Base-by-base conservation (phyloP, 1,284 basidiomycete genomes). In the Trametes versicolor region DNA sequence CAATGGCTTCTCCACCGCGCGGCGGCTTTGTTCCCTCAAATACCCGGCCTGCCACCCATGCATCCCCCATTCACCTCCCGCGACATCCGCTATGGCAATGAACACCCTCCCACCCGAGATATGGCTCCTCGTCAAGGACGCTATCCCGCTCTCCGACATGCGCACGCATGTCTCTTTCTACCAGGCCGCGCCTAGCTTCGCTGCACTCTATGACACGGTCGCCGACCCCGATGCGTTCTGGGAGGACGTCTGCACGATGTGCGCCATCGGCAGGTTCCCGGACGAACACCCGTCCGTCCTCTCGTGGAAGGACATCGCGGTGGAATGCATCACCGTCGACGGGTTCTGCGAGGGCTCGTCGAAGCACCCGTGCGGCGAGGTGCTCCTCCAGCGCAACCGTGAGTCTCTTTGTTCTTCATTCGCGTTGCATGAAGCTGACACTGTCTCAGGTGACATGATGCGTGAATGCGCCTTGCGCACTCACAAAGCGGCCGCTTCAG, bases 141-240 rank as follows among this genome's bases (percentile, higher is more conserved):
- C 21, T 25, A 62, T 68, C 36, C 29, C 60, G 15, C 9, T 45
- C 6, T 39, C 51, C 47, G 67, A 69, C 49, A 32, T 69, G 7
- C 56, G 55, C 27, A 66, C 65, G 4, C 67, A 66, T 34, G 60
- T 69, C n/a, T 69, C 59, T 39, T 65, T 64, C 53, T 62, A 60
- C 47, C 29, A 56, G 25, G 25, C 52, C 2, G 12, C 27, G n/a
- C 53, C 48, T 5, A 2, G 4, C 37, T 55, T 61, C 15, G 61
- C 65, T 15, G 65, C 58, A 12, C 37, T 58, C 8, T 67, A 67
- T 32, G 62, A 62, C 37, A 34, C 34, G 0, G 51, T 52, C 12
- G 52, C 39, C 15, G 41, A 64, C 15, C 19, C 49, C 10, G 60
- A 65, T 13, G 4, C 4, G 34, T 62, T 64, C 19, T 67, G 62